phyloP scores from a whole-genome alignment of 2,329 filamentous ascomycete species.

The Chaetothyriales sp. region DNA sequence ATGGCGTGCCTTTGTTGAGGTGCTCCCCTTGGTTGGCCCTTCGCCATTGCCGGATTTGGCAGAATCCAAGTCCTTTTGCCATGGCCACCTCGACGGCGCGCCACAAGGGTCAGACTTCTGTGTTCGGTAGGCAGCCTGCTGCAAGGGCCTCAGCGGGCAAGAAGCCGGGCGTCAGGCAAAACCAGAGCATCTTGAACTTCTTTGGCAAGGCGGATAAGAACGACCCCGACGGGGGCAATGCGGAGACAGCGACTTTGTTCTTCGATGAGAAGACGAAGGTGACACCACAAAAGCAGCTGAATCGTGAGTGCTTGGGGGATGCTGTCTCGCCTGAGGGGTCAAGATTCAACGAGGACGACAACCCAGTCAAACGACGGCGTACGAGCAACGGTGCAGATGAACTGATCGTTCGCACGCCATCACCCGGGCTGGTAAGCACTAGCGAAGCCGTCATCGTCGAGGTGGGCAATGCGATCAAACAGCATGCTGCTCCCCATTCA shows the following conservation, averaged over 20 bases:
- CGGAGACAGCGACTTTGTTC: background rate
- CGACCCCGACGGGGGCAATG: background rate
- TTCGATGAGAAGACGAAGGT: slow-evolving; percentile 14
- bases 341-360: slow-evolving; percentile 30
- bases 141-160: slow-evolving; percentile 10
- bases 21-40: background rate
- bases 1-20: background rate
- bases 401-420: slow-evolving; percentile 10
- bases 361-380: slow-evolving; percentile 32
- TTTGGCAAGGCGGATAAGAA: slow-evolving; percentile 36
- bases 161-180: slow-evolving; percentile 22
- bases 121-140: slow-evolving; percentile 7
- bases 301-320: background rate
- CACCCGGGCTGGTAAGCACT: slow-evolving; percentile 4
- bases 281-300: slow-evolving; percentile 7
- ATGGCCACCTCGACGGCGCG: too few species aligned
- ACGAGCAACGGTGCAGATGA: slow-evolving; percentile 11
- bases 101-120: slow-evolving; percentile 2
- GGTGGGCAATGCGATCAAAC: background rate
- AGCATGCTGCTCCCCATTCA: background rate
- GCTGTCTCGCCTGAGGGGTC: slow-evolving; percentile 2
- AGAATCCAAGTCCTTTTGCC: too few species aligned
- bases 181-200: slow-evolving; percentile 41
- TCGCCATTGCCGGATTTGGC: background rate
- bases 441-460: background rate